Evolutionary conservation across 2,329 filamentous ascomycete species (phyloP).

Genomic region (Daldinia eschscholtzii): DNA sequence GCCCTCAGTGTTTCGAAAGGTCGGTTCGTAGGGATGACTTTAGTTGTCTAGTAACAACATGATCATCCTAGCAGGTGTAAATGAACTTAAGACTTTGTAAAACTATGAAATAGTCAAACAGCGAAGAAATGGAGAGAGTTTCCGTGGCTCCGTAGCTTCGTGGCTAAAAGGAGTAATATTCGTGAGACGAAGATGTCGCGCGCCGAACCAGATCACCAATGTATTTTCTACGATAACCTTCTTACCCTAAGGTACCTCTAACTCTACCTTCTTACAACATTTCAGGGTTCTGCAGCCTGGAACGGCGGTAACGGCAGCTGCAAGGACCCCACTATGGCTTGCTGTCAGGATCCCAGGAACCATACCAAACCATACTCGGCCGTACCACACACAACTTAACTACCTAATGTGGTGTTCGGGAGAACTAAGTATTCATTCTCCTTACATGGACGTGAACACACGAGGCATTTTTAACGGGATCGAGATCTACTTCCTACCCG

Average conservation of each 20-base stretch:
- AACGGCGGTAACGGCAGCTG: conserved; percentile 39
- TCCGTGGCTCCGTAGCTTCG: conserved; percentile 7
- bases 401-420: conserved; percentile 23
- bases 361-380: conserved; percentile 28
- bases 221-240: conserved; percentile 29
- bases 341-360: conserved; percentile 35
- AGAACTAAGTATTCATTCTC: conserved; percentile 16
- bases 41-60: conserved; percentile 51
- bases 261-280: neutral
- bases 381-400: conserved; percentile 23
- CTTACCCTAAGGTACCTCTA: conserved; percentile 12
- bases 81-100: neutral
- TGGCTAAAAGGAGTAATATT: conserved; percentile 22
- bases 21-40: conserved; percentile 28
- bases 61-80: conserved; percentile 27
- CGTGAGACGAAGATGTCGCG: conserved; percentile 28
- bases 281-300: conserved; percentile 17
- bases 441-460: conserved; percentile 1
- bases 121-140: conserved; percentile 10
- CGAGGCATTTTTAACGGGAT: conserved; percentile 37
- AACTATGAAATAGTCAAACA: conserved; percentile 12
- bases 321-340: conserved; percentile 34
- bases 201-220: conserved; percentile 18
- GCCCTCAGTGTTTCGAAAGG: conserved; percentile 18
- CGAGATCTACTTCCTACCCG: conserved; percentile 40